Evolutionary conservation across 331 rosid genomes (phyloP).

Genomic region (Phaseolus coccineus): DNA sequence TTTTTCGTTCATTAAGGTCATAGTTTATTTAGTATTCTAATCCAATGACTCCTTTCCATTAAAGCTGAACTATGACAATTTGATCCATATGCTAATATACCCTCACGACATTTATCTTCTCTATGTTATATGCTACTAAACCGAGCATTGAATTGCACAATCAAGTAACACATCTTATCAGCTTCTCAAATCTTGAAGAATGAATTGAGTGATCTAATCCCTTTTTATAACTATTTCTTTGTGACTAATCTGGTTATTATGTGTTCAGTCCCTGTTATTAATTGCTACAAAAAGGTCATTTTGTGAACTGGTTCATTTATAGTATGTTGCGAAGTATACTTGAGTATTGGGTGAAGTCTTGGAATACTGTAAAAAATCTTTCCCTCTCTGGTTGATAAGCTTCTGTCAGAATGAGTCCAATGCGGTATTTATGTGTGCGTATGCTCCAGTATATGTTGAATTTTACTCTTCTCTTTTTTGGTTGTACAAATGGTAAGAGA

Average conservation of each 20-base stretch:
- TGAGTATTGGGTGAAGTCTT: neutral
- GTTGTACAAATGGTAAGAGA: conserved; percentile 1
- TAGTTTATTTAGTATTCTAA: neutral
- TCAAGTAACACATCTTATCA: neutral
- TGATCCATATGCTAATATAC: conserved; percentile 5
- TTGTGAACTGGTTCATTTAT: neutral
- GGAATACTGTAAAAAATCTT: neutral
- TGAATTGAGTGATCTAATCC: neutral
- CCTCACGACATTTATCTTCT: neutral
- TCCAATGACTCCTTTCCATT: neutral
- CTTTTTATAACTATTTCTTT: neutral
- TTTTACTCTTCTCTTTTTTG: neutral
- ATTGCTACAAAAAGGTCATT: neutral
- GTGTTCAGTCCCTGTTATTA: neutral
- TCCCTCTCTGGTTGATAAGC: neutral
- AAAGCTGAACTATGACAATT: neutral
- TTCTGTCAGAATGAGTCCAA: neutral
- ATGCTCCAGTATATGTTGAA: neutral
- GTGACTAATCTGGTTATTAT: neutral
- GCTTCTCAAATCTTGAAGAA: neutral
- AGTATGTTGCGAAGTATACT: neutral
- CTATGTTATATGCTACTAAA: neutral
- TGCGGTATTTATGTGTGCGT: conserved; percentile 6
- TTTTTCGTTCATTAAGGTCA: neutral
- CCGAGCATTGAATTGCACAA: neutral